phyloP scores from a whole-genome alignment of 805 yeast genomes.

The Metschnikowia corniflorae region DNA sequence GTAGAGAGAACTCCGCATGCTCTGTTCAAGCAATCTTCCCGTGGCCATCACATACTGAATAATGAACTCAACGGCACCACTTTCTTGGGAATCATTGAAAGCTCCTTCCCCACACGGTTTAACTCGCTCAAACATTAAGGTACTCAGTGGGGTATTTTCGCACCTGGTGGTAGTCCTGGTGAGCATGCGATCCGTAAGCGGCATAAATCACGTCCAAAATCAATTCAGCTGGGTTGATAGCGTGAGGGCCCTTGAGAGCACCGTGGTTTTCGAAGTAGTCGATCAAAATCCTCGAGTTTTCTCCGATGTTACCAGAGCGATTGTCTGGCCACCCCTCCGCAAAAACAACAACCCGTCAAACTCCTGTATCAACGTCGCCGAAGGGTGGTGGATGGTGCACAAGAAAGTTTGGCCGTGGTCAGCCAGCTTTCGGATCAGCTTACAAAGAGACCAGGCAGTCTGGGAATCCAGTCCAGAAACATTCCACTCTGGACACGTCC shows the following conservation, averaged over 20 bases:
- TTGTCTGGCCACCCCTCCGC: constrained; percentile 13
- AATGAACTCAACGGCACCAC: constrained; percentile 36
- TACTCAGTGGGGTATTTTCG: constrained; percentile 10
- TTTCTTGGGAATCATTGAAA: constrained; percentile 19
- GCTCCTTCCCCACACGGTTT: constrained; percentile 49
- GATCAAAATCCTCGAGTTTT: constrained; percentile 5
- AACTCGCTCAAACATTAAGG: constrained; percentile 64
- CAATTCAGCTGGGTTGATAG: constrained; percentile 15
- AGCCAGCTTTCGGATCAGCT: constrained; percentile 46
- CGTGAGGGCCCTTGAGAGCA: constrained; percentile 5
- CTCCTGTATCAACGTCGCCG: constrained; percentile 38
- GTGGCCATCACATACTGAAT: constrained; percentile 45
- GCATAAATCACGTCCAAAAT: constrained; percentile 15
- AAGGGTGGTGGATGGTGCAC: constrained; percentile 55
- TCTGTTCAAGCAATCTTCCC: constrained; percentile 30
- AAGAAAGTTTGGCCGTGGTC: constrained; percentile 52
- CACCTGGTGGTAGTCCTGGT: constrained; percentile 10
- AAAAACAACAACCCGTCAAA: constrained; percentile 64
- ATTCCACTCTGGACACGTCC: constrained; percentile 47
- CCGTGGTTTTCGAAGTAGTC: constrained; percentile 13
- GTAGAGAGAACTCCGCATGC: constrained; percentile 59
- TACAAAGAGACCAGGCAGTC: constrained; percentile 55
- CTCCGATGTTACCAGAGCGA: constrained; percentile 14
- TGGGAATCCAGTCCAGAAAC: constrained; percentile 37
- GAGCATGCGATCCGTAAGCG: constrained; percentile 8